Evolutionary conservation across 768 basidiomycete genomes (phyloP).

Genomic region (Kwoniella newhampshirensis): DNA sequence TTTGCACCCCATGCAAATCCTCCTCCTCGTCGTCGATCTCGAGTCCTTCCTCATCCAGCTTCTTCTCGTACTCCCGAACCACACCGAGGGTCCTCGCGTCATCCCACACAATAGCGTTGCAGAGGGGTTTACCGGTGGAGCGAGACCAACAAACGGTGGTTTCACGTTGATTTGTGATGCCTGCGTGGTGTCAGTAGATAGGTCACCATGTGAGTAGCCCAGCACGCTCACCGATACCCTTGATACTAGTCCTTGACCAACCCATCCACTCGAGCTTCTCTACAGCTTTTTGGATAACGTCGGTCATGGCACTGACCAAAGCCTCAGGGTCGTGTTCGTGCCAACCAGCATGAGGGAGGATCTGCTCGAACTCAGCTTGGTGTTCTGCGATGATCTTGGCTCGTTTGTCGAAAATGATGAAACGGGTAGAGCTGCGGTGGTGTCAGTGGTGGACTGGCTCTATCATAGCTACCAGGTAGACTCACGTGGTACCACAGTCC

Average conservation of each 20-base stretch:
- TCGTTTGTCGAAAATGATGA: conserved; percentile 83
- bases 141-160: conserved; percentile 92
- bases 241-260: conserved; percentile 76
- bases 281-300: conserved; percentile 72
- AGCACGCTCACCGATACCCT: conserved; percentile 89
- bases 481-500: conserved; percentile 93
- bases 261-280: conserved; percentile 70
- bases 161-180: conserved; percentile 97
- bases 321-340: conserved; percentile 90
- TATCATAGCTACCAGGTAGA: conserved; percentile 1
- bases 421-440: conserved; percentile 73
- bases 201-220: no score
- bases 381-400: conserved; percentile 85
- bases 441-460: no score
- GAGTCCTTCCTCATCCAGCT: conserved; percentile 71
- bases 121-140: conserved; percentile 81
- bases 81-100: conserved; percentile 86
- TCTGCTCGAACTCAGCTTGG: conserved; percentile 91
- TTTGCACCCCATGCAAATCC: conserved; percentile 55
- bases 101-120: conserved; percentile 80
- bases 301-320: conserved; percentile 59
- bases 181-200: conserved; percentile 55
- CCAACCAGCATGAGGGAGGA: conserved; percentile 92
- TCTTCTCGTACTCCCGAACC: conserved; percentile 75
- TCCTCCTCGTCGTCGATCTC: conserved; percentile 70